Conservation (phyloP, 805 yeast genomes). For the Babjeviella inositovora region DNA sequence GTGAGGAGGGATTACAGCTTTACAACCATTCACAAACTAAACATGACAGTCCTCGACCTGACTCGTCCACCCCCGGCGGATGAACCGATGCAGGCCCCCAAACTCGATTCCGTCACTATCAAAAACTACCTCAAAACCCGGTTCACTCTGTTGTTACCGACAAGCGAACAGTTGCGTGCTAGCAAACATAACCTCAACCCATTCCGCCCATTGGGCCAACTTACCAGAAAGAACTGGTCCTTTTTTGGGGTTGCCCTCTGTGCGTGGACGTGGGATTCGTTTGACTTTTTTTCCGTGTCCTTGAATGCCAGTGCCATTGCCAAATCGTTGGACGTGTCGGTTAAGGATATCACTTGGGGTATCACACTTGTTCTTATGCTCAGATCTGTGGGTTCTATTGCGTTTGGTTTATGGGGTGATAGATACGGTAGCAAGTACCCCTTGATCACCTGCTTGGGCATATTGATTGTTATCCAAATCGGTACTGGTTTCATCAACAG, state of each 20-base stretch:
- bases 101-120: too few relatives aligned
- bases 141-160: constrained; percentile 31
- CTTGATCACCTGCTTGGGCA: constrained; percentile 29
- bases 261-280: constrained; percentile 55
- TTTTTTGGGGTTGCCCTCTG: constrained; percentile 34
- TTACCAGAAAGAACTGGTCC: constrained; percentile 39
- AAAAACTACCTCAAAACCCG: constrained; percentile 23
- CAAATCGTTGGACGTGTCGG: constrained; percentile 19
- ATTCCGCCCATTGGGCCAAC: constrained; percentile 30
- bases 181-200: constrained; percentile 40
- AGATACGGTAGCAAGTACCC: constrained; percentile 57
- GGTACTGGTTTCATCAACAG: constrained; percentile 54
- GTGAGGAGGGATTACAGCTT: too few relatives aligned
- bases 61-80: too few relatives aligned
- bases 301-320: constrained; percentile 33
- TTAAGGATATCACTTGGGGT: constrained; percentile 46
- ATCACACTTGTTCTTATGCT: constrained; percentile 58
- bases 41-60: too few relatives aligned
- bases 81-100: too few relatives aligned
- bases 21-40: too few relatives aligned
- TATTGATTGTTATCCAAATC: constrained; percentile 40
- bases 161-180: constrained; percentile 16
- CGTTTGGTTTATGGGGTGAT: constrained; percentile 49
- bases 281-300: constrained; percentile 45
- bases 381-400: constrained; percentile 54